phyloP scores from a whole-genome alignment of 495 filamentous ascomycete genomes.

The Xylaria longipes region DNA sequence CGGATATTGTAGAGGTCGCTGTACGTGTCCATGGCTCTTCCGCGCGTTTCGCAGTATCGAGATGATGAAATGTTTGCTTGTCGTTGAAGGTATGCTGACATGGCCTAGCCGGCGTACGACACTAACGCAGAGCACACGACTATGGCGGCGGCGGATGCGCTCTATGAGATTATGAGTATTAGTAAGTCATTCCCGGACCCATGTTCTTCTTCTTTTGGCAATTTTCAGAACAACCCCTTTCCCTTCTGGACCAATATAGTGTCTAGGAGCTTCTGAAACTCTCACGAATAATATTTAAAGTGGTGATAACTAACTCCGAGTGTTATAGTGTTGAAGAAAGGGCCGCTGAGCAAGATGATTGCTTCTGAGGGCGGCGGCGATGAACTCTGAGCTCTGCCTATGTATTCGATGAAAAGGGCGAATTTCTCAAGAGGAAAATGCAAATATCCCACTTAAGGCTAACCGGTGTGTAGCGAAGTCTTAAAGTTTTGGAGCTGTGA shows the following conservation, averaged over 20 bases:
- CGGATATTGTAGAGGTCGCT: slow-evolving; percentile 84
- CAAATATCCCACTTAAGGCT: background rate
- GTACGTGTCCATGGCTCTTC: slow-evolving; percentile 36
- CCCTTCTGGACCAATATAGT: background rate
- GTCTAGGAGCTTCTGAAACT: background rate
- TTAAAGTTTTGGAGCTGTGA: background rate
- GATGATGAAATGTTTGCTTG: background rate
- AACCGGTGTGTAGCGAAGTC: background rate
- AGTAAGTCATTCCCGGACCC: slow-evolving; percentile 31
- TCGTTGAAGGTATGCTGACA: slow-evolving; percentile 8
- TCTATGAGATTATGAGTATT: slow-evolving; percentile 86
- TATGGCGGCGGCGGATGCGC: slow-evolving; percentile 79
- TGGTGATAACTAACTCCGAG: background rate
- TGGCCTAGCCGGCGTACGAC: slow-evolving; percentile 76
- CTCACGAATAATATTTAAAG: background rate
- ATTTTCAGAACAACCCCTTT: background rate
- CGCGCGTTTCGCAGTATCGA: background rate
- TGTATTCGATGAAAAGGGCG: background rate
- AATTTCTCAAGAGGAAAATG: background rate
- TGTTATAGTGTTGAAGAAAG: slow-evolving; percentile 65
- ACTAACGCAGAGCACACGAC: slow-evolving; percentile 86
- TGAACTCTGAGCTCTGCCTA: slow-evolving; percentile 29
- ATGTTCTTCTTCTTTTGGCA: background rate
- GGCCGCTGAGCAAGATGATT: slow-evolving; percentile 44
- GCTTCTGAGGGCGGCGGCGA: slow-evolving; percentile 12